phyloP scores from a whole-genome alignment of 2,329 filamentous ascomycete species.

The Harringtonia lauricola region DNA sequence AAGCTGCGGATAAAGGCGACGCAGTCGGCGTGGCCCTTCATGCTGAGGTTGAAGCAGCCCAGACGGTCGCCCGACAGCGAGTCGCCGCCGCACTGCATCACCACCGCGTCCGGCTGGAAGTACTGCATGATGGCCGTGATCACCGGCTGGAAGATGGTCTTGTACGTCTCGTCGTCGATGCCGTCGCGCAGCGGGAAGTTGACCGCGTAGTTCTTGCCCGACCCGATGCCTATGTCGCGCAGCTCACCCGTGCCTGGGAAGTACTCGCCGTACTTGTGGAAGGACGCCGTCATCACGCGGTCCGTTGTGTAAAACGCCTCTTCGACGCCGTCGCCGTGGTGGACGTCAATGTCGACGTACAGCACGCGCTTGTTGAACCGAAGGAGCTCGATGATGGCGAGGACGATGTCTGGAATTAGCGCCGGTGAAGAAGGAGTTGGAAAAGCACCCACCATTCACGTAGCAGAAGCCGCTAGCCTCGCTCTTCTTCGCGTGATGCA shows the following conservation, averaged over 20 bases:
- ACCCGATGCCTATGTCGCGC: constrained; percentile 74
- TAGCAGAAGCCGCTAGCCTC: constrained; percentile 98
- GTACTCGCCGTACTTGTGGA: constrained; percentile 93
- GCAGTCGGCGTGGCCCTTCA: constrained; percentile 90
- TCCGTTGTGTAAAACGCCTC: constrained; percentile 78
- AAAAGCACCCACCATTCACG: constrained; percentile 59
- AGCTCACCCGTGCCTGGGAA: constrained; percentile 88
- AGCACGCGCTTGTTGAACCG: constrained; percentile 89
- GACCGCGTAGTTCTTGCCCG: constrained; percentile 79
- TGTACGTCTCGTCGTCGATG: constrained; percentile 82
- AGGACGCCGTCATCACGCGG: constrained; percentile 84
- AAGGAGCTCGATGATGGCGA: constrained; percentile 85
- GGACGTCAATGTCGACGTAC: constrained; percentile 88
- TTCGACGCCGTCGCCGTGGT: constrained; percentile 78
- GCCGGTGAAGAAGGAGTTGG: neutral
- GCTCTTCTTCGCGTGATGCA: constrained; percentile 95
- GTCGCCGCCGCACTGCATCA: constrained; percentile 92
- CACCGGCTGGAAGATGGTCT: constrained; percentile 83
- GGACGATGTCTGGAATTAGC: constrained; percentile 59
- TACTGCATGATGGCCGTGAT: constrained; percentile 78
- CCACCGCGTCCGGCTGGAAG: constrained; percentile 84
- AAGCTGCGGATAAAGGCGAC: constrained; percentile 86
- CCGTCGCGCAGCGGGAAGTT: constrained; percentile 89
- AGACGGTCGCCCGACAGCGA: constrained; percentile 88
- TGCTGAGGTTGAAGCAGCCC: constrained; percentile 95